Base-by-base conservation (phyloP, 768 basidiomycete genomes). In the Pleurotus eryngii region DNA sequence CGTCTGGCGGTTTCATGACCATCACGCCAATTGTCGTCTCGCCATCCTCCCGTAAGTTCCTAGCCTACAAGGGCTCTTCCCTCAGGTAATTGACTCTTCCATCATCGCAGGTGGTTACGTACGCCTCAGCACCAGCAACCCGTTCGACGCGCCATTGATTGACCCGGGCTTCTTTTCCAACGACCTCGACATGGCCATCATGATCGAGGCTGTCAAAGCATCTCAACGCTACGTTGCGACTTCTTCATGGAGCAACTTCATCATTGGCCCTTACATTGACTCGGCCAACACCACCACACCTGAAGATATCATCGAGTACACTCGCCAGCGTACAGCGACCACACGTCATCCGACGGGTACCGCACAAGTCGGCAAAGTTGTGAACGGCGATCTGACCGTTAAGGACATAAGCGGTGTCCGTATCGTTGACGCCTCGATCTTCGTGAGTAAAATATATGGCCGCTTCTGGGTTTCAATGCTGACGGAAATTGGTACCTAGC, bases 71-170 rank as follows among this genome's bases (percentile, higher is more conserved):
- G 30, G 30, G 11, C 30, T 35, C 30, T 9, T 35, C 30, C 11
- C 11, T 11, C 30, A 35, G 30, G 9, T 11, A 8, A 4, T 8
- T 35, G 6, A 7, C 37, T 18, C 5, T 20, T 9, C 30, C 30
- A 9, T 35, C 30, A 9, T 35, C 11, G 2, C 38, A 77, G 75
- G 74, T 51, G 76, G 76, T 17, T 65, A 63, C 12, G 57, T 76
- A n/a, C 70, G 64, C n/a, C 60, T 83, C 42, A 73, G 67, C 43
- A 76, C 79, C n/a, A 72, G 67, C 24, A 67, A 77, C 61, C 73
- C 81, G 8, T 83, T 83, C 66, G 70, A 69, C 27, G 43, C 67
- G 26, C 82, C 84, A 0, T 54, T 71, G 26, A 81, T 86, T 64
- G 73, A 86, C 62, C 79, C 81, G 3, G 74, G 74, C 47, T 76